A percentile compares a stretch with the other conserved stretches of the same genome.
phyloP scores from a whole-genome alignment of 306 rosid genomes.

The Cucurbita moschata region DNA sequence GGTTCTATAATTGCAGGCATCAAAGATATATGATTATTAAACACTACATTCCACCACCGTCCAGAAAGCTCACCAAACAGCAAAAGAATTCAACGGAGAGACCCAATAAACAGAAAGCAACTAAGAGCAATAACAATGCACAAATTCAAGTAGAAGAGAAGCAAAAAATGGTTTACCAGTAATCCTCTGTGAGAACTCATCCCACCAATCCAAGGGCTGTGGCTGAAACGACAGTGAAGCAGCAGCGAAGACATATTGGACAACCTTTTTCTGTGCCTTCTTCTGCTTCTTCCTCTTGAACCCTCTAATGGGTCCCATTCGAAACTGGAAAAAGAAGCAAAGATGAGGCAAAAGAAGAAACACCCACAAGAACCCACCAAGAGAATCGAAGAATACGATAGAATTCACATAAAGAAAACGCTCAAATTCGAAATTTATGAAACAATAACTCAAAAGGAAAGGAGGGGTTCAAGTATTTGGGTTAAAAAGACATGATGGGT shows the following conservation, averaged over 20 bases:
- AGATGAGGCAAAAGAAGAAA: neutral
- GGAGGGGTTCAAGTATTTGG: neutral
- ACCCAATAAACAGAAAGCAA: slow-evolving; percentile 14
- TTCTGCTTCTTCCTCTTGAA: slow-evolving; percentile 40
- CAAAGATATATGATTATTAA: slow-evolving; percentile 2
- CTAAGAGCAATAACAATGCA: slow-evolving; percentile 13
- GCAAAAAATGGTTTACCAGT: slow-evolving; percentile 25
- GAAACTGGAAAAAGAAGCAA: slow-evolving; percentile 13
- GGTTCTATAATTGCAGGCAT: neutral
- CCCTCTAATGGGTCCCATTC: slow-evolving; percentile 86
- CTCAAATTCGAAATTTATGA: slow-evolving; percentile 25
- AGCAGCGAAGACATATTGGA: slow-evolving; percentile 36
- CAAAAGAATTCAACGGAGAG: slow-evolving; percentile 10
- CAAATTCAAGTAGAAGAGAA: slow-evolving; percentile 2
- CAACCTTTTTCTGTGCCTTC: slow-evolving; percentile 44
- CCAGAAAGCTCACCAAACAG: slow-evolving; percentile 14
- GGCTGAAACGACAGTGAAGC: slow-evolving; percentile 31
- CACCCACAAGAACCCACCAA: slow-evolving; percentile 10
- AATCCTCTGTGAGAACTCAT: slow-evolving; percentile 55
- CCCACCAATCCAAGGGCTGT: slow-evolving; percentile 78
- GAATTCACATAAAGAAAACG: slow-evolving; percentile 13
- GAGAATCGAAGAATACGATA: slow-evolving; percentile 15
- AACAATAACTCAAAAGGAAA: slow-evolving; percentile 10
- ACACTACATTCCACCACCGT: slow-evolving; percentile 20
- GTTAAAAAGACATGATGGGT: neutral